phyloP scores from a whole-genome alignment of 192 early-diverging fungal species.

The Martensiomyces pterosporus region DNA sequence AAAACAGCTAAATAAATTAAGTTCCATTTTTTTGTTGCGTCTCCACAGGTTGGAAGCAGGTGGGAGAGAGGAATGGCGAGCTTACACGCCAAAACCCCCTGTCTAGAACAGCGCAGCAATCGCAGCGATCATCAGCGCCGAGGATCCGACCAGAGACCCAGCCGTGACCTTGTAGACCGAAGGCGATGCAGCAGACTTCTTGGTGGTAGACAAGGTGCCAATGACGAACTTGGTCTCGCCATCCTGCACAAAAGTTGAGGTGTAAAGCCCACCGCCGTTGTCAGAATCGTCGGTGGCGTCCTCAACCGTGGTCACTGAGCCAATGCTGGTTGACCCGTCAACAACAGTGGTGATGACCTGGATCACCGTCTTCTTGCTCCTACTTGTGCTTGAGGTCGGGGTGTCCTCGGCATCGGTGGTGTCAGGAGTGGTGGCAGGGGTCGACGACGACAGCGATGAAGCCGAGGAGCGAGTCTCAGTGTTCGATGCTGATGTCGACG shows the following conservation, averaged over 20 bases:
- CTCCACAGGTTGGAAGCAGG: too few species aligned
- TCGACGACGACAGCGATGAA: too few species aligned
- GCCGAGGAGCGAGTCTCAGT: too few species aligned
- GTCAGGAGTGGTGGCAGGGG: not conserved
- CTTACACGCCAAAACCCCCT: not conserved
- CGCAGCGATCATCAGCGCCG: too few species aligned
- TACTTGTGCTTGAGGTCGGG: not conserved
- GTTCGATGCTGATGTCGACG: not conserved
- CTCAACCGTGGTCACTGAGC: slow-evolving; percentile 6
- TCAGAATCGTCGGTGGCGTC: slow-evolving; percentile 1
- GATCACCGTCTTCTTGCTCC: slow-evolving; percentile 19
- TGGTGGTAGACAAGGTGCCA: too few species aligned
- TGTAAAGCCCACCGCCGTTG: slow-evolving; percentile 1
- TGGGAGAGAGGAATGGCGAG: too few species aligned
- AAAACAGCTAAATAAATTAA: too few species aligned
- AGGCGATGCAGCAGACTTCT: too few species aligned
- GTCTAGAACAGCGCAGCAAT: not conserved
- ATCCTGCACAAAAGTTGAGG: slow-evolving; percentile 25
- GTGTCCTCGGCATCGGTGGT: not conserved
- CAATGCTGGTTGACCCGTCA: slow-evolving; percentile 15
- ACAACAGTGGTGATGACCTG: slow-evolving; percentile 25
- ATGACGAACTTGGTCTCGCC: slow-evolving; percentile 26
- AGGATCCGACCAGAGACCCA: too few species aligned
- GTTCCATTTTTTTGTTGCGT: too few species aligned
- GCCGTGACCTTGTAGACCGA: too few species aligned